These are phyloP conservation scores for Paraleonurus japonicus DNA, from an alignment of 257 asterid genomes.

Conservation along the genomic window DNA sequence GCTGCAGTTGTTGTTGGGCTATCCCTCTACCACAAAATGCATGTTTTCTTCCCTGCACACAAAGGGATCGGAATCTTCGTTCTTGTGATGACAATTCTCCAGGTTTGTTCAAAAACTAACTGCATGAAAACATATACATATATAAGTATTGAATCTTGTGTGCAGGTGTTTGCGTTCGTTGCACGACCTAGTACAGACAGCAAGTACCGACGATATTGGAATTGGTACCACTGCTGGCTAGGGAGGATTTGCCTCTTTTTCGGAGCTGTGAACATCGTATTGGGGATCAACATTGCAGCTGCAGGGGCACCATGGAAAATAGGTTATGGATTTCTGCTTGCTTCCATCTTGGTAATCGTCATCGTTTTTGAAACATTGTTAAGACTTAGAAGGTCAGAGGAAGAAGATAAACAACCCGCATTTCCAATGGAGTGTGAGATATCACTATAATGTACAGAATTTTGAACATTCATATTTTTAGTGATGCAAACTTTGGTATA, in stretches of 20 bases:
- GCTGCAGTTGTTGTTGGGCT: constrained; percentile 68
- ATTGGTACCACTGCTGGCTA: constrained; percentile 62
- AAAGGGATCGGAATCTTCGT: constrained; percentile 80
- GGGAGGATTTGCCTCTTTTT: constrained; percentile 77
- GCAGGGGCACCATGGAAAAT: constrained; percentile 65
- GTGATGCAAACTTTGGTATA: neutral
- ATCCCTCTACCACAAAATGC: constrained; percentile 59
- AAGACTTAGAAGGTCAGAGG: constrained; percentile 43
- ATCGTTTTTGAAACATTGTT: constrained; percentile 60
- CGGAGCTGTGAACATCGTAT: constrained; percentile 64
- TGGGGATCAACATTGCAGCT: constrained; percentile 71
- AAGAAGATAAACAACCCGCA: constrained; percentile 39
- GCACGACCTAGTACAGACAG: constrained; percentile 62
- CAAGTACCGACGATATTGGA: constrained; percentile 70
- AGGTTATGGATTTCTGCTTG: constrained; percentile 71
- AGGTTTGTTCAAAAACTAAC: constrained; percentile 40
- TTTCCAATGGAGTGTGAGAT: constrained; percentile 43
- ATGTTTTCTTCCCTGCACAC: constrained; percentile 61
- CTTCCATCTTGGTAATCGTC: constrained; percentile 40
- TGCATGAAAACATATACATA: neutral
- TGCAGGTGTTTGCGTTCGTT: constrained; percentile 74
- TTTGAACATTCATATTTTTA: neutral
- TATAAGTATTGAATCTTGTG: neutral
- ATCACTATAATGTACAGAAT: constrained; percentile 11
- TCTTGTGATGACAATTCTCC: constrained; percentile 65